Percentiles rank a stretch among this genome's conserved stretches.
Evolutionary conservation across 768 basidiomycete species (phyloP).

Genomic region (Phanerochaete sordida): DNA sequence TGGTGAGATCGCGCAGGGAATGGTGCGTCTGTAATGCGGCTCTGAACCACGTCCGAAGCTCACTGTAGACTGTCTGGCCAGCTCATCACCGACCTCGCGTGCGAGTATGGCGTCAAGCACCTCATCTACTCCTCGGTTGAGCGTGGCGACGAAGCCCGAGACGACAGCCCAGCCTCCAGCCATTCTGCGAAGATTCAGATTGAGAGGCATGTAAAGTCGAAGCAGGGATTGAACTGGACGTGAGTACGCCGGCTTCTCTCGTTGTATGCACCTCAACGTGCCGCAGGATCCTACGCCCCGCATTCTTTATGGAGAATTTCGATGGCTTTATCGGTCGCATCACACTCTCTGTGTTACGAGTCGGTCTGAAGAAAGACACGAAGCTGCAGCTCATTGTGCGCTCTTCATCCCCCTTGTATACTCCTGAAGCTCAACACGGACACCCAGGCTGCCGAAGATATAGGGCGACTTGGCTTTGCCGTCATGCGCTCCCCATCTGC

Average conservation of each 20-base stretch:
- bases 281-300: conserved; percentile 36
- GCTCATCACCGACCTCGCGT: conserved; percentile 31
- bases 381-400: conserved; percentile 34
- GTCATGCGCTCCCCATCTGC: neutral
- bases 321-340: conserved; percentile 35
- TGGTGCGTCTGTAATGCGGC: conserved; percentile 22
- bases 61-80: neutral
- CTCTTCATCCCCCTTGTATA: neutral
- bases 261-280: neutral
- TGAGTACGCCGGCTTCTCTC: conserved; percentile 19
- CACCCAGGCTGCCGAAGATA: conserved; percentile 13
- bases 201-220: conserved; percentile 31
- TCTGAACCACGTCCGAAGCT: neutral
- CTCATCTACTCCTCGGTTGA: conserved; percentile 38
- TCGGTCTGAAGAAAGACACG: conserved; percentile 31
- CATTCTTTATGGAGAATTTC: conserved; percentile 44
- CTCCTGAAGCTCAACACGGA: neutral
- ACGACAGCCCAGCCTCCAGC: conserved; percentile 17
- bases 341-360: conserved; percentile 29
- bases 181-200: conserved; percentile 33
- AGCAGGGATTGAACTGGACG: conserved; percentile 35
- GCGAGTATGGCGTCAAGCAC: conserved; percentile 32
- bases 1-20: conserved; percentile 38
- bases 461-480: conserved; percentile 11
- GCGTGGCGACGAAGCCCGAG: conserved; percentile 33